A percentile compares a stretch with the other conserved stretches of the same genome.
phyloP scores from a whole-genome alignment of 306 rosid genomes.

The Inga oerstediana region DNA sequence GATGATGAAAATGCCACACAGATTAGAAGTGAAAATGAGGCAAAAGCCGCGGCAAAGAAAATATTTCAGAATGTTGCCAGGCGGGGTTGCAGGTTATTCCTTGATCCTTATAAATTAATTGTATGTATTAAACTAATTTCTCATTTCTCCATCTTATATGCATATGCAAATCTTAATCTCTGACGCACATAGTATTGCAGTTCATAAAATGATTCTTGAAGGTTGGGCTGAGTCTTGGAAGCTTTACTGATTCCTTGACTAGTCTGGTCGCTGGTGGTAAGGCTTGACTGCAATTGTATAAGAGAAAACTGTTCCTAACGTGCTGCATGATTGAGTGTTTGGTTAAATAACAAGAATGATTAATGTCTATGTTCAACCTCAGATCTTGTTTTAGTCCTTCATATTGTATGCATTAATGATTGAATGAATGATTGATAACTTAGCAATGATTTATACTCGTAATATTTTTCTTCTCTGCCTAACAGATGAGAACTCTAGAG shows the following conservation, averaged over 20 bases:
- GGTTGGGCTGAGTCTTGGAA: neutral
- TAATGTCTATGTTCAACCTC: neutral
- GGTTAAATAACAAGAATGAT: neutral
- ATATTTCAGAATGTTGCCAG: slow-evolving; percentile 68
- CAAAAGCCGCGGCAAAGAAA: slow-evolving; percentile 69
- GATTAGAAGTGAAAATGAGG: slow-evolving; percentile 65
- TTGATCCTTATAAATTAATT: neutral
- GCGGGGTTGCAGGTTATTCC: slow-evolving; percentile 56
- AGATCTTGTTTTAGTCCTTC: neutral
- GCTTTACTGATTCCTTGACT: neutral
- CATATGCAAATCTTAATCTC: neutral
- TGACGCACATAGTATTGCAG: neutral
- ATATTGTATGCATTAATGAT: slow-evolving; percentile 7
- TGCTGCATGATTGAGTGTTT: neutral
- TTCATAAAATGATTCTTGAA: neutral
- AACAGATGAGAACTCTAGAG: neutral
- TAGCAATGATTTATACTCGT: neutral
- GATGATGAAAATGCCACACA: slow-evolving; percentile 48
- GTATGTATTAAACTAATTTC: neutral
- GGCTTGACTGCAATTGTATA: neutral
- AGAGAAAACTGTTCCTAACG: neutral
- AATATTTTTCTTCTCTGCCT: neutral
- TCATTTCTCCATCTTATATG: neutral
- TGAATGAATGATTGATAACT: neutral
- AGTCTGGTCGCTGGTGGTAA: neutral